Percentiles rank a stretch among this genome's conserved stretches.
Conservation (phyloP, 2,329 filamentous ascomycete species). For the Orbilia quercus region DNA sequence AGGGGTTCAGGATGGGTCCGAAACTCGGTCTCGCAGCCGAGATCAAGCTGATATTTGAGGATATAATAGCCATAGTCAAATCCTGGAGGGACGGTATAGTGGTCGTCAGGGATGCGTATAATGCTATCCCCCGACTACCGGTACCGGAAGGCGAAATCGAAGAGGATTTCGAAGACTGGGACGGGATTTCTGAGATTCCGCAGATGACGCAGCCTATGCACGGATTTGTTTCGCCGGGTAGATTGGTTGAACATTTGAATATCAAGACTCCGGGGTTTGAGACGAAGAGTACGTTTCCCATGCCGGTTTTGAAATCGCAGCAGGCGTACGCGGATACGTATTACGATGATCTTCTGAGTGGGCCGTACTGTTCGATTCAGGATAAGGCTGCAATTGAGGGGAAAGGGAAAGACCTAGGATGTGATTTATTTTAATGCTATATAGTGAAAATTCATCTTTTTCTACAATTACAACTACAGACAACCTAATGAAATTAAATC, state of each 20-base stretch:
- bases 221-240: not conserved
- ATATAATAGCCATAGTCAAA: slow-evolving; percentile 12
- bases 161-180: slow-evolving; percentile 7
- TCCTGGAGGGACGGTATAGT: slow-evolving; percentile 20
- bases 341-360: slow-evolving; percentile 9
- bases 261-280: not conserved
- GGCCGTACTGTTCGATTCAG: not conserved
- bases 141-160: slow-evolving; percentile 7
- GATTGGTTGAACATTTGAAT: not conserved
- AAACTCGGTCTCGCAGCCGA: slow-evolving; percentile 20
- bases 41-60: slow-evolving; percentile 19
- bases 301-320: slow-evolving; percentile 1
- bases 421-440: slow-evolving; percentile 20
- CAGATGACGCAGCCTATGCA: not conserved
- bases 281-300: not conserved
- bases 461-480: too few relatives aligned
- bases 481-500: too few relatives aligned
- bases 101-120: slow-evolving; percentile 16
- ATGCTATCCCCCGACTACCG: slow-evolving; percentile 29
- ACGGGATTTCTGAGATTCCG: slow-evolving; percentile 9
- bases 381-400: not conserved
- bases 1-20: slow-evolving; percentile 19
- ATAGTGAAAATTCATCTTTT: too few relatives aligned
- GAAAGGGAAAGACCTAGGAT: not conserved
- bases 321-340: slow-evolving; percentile 21